Conservation (phyloP, 1,284 basidiomycete genomes). For the Boletus mariae region DNA sequence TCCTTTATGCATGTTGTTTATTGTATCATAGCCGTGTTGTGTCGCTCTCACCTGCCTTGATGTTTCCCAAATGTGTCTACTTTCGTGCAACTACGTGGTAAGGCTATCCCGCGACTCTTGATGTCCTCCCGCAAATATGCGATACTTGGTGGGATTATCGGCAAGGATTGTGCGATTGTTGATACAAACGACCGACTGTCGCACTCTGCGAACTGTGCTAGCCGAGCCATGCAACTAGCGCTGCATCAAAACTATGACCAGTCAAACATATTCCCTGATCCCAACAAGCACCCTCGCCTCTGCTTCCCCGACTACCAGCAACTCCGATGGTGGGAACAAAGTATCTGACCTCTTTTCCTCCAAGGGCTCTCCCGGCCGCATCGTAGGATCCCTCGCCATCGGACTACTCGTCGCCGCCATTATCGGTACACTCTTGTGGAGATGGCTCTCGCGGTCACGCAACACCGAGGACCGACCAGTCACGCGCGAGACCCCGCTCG, state of each 20-base stretch:
- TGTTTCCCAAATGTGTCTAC: background rate
- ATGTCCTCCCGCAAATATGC: background rate
- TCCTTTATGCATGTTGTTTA: background rate
- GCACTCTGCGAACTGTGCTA: background rate
- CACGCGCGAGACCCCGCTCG: conserved; percentile 2
- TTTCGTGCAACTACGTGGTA: background rate
- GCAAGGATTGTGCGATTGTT: background rate
- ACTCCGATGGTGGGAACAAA: background rate
- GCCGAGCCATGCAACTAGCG: conserved; percentile 3
- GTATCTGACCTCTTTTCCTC: conserved; percentile 24
- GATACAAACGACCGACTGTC: background rate
- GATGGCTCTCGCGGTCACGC: conserved; percentile 25
- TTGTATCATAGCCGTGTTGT: background rate
- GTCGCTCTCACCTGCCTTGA: background rate
- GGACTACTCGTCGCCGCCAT: no score
- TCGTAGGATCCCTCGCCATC: conserved; percentile 41
- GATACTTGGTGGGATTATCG: background rate
- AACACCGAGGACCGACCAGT: background rate
- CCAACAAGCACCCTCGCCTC: conserved; percentile 9
- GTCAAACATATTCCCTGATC: conserved; percentile 1
- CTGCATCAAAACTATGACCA: conserved; percentile 18
- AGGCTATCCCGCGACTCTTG: no score
- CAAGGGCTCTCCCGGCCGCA: conserved; percentile 42
- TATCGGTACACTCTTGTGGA: no score
- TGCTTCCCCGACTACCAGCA: conserved; percentile 4